Conservation (phyloP, 2,329 filamentous ascomycete species). For the Aotearoamyces nothofagi region DNA sequence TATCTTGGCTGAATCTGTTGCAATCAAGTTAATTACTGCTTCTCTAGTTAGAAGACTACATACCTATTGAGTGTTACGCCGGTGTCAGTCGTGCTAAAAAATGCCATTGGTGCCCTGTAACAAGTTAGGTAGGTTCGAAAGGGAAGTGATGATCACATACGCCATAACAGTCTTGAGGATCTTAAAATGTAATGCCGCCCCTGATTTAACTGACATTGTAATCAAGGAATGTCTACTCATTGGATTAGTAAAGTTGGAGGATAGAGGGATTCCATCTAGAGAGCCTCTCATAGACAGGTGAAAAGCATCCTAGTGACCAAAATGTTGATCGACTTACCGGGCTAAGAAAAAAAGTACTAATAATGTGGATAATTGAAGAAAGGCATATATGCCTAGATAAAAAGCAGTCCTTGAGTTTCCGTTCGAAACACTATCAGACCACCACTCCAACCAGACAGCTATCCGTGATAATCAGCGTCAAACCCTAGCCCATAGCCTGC, state of each 20-base stretch:
- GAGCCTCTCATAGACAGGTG: no score
- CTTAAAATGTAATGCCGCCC: slow-evolving; percentile 1
- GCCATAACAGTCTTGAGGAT: slow-evolving; percentile 5
- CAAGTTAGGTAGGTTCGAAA: no score
- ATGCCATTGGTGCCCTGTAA: slow-evolving; percentile 1
- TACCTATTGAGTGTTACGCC: slow-evolving; percentile 8
- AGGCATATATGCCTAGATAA: slow-evolving; percentile 10
- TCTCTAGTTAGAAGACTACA: no score
- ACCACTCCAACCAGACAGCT: slow-evolving; percentile 19
- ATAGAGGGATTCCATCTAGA: no score
- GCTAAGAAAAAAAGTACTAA: not conserved
- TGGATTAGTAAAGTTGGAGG: no score
- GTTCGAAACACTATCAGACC: no score
- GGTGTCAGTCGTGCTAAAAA: slow-evolving; percentile 7
- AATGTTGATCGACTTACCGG: not conserved
- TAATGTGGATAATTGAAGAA: slow-evolving; percentile 3
- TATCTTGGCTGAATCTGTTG: slow-evolving; percentile 16
- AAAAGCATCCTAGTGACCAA: not conserved
- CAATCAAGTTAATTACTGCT: no score
- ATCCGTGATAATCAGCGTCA: no score
- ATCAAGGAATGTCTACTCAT: no score
- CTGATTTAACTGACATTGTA: no score
- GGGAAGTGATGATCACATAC: no score
- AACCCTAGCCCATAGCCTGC: no score
- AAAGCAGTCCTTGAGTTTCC: slow-evolving; percentile 8